Conservation (phyloP, 2,329 filamentous ascomycete species). For the Aurifilum marmelostoma region DNA sequence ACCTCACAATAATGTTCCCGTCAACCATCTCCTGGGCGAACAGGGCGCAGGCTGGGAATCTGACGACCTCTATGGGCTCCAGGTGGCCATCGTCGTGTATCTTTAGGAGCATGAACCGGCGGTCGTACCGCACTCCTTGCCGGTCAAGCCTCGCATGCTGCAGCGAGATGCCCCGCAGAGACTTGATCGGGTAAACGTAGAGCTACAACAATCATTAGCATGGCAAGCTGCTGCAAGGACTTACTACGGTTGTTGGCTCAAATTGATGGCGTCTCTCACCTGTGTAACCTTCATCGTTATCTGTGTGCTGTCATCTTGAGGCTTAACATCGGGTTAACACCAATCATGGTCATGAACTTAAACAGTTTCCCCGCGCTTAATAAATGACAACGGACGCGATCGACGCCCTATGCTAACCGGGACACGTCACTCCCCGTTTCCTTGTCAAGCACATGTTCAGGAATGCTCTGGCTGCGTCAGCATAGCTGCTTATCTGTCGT, state of each 20-base stretch:
- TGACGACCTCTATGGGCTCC: slow-evolving; percentile 62
- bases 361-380: background rate
- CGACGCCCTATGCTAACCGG: background rate
- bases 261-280: background rate
- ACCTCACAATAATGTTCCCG: slow-evolving; percentile 46
- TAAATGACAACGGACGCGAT: background rate
- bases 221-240: background rate
- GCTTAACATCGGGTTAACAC: no score
- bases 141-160: slow-evolving; percentile 56
- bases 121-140: slow-evolving; percentile 68
- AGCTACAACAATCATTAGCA: slow-evolving; percentile 47
- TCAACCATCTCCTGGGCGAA: slow-evolving; percentile 62
- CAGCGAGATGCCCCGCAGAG: slow-evolving; percentile 64
- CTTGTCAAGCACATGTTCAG: background rate
- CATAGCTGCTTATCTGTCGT: background rate
- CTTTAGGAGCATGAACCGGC: slow-evolving; percentile 71
- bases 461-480: background rate
- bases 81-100: slow-evolving; percentile 46
- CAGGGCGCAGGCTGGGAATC: slow-evolving; percentile 62
- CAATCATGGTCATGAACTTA: no score
- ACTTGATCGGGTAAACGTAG: slow-evolving; percentile 76
- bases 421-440: background rate
- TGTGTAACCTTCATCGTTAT: slow-evolving; percentile 25
- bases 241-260: background rate
- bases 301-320: background rate